Percentiles rank a stretch among this genome's conserved stretches.
Evolutionary conservation across 1,139 yeast genomes (phyloP).

Genomic region (Wickerhamiella pararugosa): DNA sequence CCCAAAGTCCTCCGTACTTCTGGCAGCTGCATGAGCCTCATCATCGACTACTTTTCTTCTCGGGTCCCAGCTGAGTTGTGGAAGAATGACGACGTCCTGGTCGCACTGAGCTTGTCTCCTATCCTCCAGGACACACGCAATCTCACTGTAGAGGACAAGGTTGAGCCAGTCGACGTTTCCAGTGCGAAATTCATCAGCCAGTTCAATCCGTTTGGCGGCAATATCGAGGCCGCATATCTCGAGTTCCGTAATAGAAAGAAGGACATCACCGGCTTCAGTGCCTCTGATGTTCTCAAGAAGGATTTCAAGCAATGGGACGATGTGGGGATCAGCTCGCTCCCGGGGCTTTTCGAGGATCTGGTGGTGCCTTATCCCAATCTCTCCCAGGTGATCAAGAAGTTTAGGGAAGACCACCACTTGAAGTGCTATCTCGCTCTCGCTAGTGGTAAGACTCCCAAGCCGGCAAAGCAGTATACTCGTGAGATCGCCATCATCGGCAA

Average conservation of each 20-base stretch:
- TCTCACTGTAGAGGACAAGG: conserved; percentile 34
- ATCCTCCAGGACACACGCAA: conserved; percentile 58
- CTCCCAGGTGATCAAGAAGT: conserved; percentile 27
- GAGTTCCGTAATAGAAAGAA: conserved; percentile 40
- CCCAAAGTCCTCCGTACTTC: conserved; percentile 48
- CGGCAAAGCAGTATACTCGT: conserved; percentile 32
- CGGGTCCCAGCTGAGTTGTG: conserved; percentile 10
- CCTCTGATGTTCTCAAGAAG: conserved; percentile 51
- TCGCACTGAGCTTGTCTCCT: conserved; percentile 46
- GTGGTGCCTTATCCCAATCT: conserved; percentile 28
- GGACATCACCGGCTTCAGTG: conserved; percentile 44
- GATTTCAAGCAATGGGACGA: conserved; percentile 65
- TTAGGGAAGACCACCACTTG: conserved; percentile 29
- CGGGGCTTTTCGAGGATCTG: conserved; percentile 50
- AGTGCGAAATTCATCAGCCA: conserved; percentile 9
- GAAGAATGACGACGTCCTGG: conserved; percentile 25
- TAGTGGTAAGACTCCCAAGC: conserved; percentile 29
- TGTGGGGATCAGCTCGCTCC: conserved; percentile 67
- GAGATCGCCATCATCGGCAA: conserved; percentile 34
- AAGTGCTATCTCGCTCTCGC: conserved; percentile 50
- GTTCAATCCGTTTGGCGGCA: not conserved
- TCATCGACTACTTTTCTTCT: conserved; percentile 35
- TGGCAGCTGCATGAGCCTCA: conserved; percentile 72
- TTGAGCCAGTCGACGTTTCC: conserved; percentile 21
- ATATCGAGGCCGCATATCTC: conserved; percentile 10